A percentile compares a stretch with the other conserved stretches of the same genome.
Evolutionary conservation across 345 rosid genomes (phyloP).

Genomic region (Boechera divaricarpa): DNA sequence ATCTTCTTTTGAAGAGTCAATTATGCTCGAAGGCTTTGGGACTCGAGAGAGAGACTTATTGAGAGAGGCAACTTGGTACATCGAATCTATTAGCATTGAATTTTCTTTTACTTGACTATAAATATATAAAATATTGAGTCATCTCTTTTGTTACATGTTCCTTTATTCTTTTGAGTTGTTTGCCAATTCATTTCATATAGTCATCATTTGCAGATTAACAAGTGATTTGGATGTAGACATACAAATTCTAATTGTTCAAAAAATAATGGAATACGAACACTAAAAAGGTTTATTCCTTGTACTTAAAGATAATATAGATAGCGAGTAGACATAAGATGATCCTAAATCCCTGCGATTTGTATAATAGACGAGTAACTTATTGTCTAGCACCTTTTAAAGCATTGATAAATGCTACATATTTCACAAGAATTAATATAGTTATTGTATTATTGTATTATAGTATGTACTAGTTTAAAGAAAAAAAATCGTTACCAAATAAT

Average conservation of each 20-base stretch:
- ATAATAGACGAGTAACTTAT: not conserved
- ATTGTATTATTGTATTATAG: too few relatives aligned
- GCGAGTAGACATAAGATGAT: not conserved
- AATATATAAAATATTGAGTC: not conserved
- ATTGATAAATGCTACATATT: not conserved
- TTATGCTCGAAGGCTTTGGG: constrained; percentile 25
- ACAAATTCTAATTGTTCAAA: not conserved
- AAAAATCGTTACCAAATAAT: too few relatives aligned
- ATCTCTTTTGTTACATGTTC: not conserved
- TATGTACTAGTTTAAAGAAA: too few relatives aligned
- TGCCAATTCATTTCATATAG: constrained; percentile 14
- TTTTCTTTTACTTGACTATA: constrained; percentile 23
- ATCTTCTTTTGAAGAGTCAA: constrained; percentile 39
- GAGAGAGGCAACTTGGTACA: constrained; percentile 25
- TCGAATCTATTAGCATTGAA: constrained; percentile 29
- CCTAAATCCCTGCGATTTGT: not conserved
- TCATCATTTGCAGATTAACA: constrained; percentile 9
- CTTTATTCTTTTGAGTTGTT: constrained; percentile 28
- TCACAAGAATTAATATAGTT: too few relatives aligned
- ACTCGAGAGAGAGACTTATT: constrained; percentile 24
- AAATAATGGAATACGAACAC: not conserved
- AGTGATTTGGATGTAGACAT: not conserved
- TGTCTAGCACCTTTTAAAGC: not conserved
- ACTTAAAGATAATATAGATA: not conserved
- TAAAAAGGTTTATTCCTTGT: not conserved